These are phyloP conservation scores for Arabidopsis hybrid DNA, from an alignment of 441 rosid genomes.

Conservation along the genomic window DNA sequence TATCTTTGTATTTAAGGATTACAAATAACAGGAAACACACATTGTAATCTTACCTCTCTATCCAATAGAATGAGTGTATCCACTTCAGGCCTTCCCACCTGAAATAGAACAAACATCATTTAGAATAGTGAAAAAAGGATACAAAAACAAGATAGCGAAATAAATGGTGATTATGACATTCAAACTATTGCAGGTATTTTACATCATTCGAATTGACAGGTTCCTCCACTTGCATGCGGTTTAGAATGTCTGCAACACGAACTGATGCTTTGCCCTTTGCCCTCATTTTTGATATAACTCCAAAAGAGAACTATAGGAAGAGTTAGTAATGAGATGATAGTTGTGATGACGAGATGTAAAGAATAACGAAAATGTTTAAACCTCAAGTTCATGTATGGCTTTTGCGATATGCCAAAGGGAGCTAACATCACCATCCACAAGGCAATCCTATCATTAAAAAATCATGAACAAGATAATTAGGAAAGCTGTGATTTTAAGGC, in stretches of 20 bases:
- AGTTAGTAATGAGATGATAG: slow-evolving; percentile 26
- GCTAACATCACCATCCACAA: slow-evolving; percentile 87
- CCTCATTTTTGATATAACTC: slow-evolving; percentile 89
- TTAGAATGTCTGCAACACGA: slow-evolving; percentile 86
- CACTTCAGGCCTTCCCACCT: slow-evolving; percentile 85
- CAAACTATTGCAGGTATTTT: slow-evolving; percentile 37
- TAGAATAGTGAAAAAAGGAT: slow-evolving; percentile 9
- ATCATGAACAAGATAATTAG: slow-evolving; percentile 14
- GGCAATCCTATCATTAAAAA: slow-evolving; percentile 63
- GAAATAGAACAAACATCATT: slow-evolving; percentile 37
- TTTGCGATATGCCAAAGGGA: slow-evolving; percentile 98
- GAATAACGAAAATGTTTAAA: slow-evolving; percentile 37
- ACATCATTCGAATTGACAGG: slow-evolving; percentile 85
- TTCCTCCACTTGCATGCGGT: slow-evolving; percentile 89
- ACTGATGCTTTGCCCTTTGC: slow-evolving; percentile 96
- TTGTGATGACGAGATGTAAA: slow-evolving; percentile 13
- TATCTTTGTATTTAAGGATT: slow-evolving; percentile 5
- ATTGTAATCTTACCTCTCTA: slow-evolving; percentile 71
- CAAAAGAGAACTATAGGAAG: slow-evolving; percentile 76
- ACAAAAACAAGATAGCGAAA: slow-evolving; percentile 19
- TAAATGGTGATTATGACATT: slow-evolving; percentile 31
- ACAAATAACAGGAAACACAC: slow-evolving; percentile 19
- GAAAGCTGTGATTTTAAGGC: slow-evolving; percentile 25
- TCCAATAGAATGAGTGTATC: slow-evolving; percentile 86
- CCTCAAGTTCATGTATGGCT: slow-evolving; percentile 98